Evolutionary conservation across 192 early-diverging fungal species (phyloP).

Genomic region (Linnemannia zychae): DNA sequence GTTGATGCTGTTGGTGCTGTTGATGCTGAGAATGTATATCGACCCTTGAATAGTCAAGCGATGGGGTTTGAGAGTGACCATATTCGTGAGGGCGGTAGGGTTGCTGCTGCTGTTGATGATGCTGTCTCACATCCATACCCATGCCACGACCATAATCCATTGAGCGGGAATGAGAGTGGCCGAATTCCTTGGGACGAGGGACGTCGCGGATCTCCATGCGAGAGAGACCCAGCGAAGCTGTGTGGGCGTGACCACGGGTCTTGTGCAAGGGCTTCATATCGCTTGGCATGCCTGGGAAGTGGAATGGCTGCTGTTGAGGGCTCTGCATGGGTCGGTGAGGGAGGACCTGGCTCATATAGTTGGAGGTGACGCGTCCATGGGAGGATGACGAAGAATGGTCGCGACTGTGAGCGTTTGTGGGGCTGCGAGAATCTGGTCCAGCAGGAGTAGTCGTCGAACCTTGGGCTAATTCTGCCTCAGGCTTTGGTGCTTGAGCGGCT

Average conservation of each 20-base stretch:
- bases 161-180: constrained; percentile 15
- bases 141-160: constrained; percentile 20
- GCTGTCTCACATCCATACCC: not conserved
- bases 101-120: constrained; percentile 6
- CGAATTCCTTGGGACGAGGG: constrained; percentile 6
- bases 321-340: not conserved
- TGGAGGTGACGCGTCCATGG: not conserved
- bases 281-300: not conserved
- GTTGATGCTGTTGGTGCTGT: not conserved
- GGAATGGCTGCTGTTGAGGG: not conserved
- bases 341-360: not conserved
- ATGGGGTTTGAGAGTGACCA: constrained; percentile 23
- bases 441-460: not conserved
- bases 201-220: constrained; percentile 32
- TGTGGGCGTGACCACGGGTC: constrained; percentile 28
- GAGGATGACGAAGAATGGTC: not conserved
- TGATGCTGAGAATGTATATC: constrained; percentile 17
- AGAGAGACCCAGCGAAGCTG: constrained; percentile 23
- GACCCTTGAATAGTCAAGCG: constrained; percentile 21
- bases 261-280: constrained; percentile 13
- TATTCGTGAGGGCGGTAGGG: not conserved
- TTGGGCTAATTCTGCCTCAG: not conserved
- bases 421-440: not conserved
- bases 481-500: not conserved
- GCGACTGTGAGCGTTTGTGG: not conserved